Evolutionary conservation across 2,329 filamentous ascomycete species (phyloP).

Genomic region (Coccinonectria pachysandricola): DNA sequence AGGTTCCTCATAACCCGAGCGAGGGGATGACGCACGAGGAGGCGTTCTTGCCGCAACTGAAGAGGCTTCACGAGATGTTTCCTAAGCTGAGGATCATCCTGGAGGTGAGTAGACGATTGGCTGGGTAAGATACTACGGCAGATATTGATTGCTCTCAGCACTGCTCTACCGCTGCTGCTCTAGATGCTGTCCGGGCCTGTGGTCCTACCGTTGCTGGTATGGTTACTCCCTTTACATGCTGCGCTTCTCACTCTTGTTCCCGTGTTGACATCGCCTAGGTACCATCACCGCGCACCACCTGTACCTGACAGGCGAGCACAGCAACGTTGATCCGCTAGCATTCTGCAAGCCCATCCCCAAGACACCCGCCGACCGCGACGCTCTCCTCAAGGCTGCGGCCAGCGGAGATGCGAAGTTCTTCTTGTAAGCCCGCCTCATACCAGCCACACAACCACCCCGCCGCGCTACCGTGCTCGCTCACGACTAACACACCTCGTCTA

Average conservation of each 20-base stretch:
- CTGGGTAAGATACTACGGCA: too few relatives aligned
- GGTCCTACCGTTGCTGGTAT: constrained; percentile 61
- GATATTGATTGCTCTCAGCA: too few relatives aligned
- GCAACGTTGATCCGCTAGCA: constrained; percentile 42
- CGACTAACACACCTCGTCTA: too few relatives aligned
- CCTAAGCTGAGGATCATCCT: constrained; percentile 56
- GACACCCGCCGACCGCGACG: constrained; percentile 60
- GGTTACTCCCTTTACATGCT: too few relatives aligned
- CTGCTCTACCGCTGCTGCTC: constrained; percentile 73
- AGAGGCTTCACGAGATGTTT: constrained; percentile 62
- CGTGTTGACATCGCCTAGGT: constrained; percentile 25
- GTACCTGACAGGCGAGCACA: constrained; percentile 66
- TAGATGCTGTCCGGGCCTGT: constrained; percentile 67
- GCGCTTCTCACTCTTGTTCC: neutral
- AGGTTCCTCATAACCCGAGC: constrained; percentile 46
- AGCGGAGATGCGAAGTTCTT: constrained; percentile 58
- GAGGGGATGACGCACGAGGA: constrained; percentile 38
- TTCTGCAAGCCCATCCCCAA: constrained; percentile 76
- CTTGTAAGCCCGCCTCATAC: too few relatives aligned
- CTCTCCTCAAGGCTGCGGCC: constrained; percentile 55
- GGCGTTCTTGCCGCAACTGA: constrained; percentile 69
- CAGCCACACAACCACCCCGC: too few relatives aligned
- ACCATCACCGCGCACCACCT: constrained; percentile 86
- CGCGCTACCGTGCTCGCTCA: too few relatives aligned
- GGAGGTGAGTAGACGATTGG: constrained; percentile 1